These are phyloP conservation scores for Lipomyces oligophaga DNA, from an alignment of 805 yeast species.

Conservation along the genomic window DNA sequence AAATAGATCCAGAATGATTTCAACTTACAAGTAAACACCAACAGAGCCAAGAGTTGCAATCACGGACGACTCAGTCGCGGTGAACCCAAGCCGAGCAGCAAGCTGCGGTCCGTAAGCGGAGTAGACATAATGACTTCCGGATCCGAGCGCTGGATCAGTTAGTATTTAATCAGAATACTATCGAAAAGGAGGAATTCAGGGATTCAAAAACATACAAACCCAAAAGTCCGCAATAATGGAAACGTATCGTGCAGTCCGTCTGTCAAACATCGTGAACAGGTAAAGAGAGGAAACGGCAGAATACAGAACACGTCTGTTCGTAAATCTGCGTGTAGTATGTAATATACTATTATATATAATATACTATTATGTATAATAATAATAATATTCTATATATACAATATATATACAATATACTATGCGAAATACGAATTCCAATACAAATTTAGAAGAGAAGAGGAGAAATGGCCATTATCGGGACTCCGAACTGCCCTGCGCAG, in stretches of 20 bases:
- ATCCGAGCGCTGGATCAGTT: conserved; percentile 21
- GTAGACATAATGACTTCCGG: conserved; percentile 71
- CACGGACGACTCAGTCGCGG: conserved; percentile 59
- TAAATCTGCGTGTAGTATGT: neutral
- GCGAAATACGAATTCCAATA: too few species aligned
- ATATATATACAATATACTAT: too few species aligned
- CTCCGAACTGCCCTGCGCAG: too few species aligned
- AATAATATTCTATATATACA: neutral
- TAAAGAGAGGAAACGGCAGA: neutral
- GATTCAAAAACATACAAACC: conserved; percentile 18
- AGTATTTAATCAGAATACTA: neutral
- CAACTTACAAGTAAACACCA: conserved; percentile 49
- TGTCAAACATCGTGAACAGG: conserved; percentile 15
- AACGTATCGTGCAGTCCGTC: conserved; percentile 21
- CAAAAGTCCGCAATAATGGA: conserved; percentile 25
- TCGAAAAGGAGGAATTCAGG: neutral
- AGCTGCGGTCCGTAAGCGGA: conserved; percentile 78
- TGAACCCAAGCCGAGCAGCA: conserved; percentile 52
- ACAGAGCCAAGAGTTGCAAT: conserved; percentile 66
- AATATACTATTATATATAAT: neutral
- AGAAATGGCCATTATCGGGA: too few species aligned
- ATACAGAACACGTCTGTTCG: too few species aligned
- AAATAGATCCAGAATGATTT: neutral
- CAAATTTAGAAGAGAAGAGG: too few species aligned
- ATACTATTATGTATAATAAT: too few species aligned